These are phyloP conservation scores for Hygrophila difformis DNA, from an alignment of 257 asterid genomes.

Conservation along the genomic window DNA sequence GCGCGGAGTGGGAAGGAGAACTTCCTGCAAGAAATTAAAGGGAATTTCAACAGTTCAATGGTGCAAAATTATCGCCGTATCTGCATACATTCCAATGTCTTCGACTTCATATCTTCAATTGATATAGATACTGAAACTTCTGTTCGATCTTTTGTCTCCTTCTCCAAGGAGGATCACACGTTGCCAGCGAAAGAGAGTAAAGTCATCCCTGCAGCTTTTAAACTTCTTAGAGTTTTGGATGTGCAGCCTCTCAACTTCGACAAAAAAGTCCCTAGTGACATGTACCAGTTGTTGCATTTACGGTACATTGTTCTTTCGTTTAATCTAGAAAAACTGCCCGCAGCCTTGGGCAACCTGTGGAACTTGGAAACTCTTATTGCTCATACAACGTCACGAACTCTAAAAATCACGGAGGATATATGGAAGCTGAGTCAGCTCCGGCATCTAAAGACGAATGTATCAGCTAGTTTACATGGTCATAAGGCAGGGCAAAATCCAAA, in stretches of 20 bases:
- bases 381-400: too few species aligned
- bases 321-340: constrained; percentile 10
- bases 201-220: constrained; percentile 8
- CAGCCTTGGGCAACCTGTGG: background rate
- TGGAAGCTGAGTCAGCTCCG: too few species aligned
- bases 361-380: too few species aligned
- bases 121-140: background rate
- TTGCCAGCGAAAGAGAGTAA: background rate
- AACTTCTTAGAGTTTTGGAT: constrained; percentile 23
- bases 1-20: constrained; percentile 19
- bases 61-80: constrained; percentile 9
- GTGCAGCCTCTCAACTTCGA: constrained; percentile 10
- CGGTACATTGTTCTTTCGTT: constrained; percentile 15
- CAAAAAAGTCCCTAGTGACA: background rate
- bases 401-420: too few species aligned
- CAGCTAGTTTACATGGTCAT: constrained; percentile 1
- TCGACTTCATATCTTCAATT: background rate
- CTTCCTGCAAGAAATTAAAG: constrained; percentile 30
- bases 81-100: constrained; percentile 13
- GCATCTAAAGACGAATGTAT: background rate
- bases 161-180: background rate
- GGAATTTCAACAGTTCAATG: background rate
- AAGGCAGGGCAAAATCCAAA: too few species aligned
- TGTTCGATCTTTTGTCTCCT: constrained; percentile 19
- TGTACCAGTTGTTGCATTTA: constrained; percentile 12